phyloP scores from a whole-genome alignment of 2,329 filamentous ascomycete species.

The Botrytis fabae region DNA sequence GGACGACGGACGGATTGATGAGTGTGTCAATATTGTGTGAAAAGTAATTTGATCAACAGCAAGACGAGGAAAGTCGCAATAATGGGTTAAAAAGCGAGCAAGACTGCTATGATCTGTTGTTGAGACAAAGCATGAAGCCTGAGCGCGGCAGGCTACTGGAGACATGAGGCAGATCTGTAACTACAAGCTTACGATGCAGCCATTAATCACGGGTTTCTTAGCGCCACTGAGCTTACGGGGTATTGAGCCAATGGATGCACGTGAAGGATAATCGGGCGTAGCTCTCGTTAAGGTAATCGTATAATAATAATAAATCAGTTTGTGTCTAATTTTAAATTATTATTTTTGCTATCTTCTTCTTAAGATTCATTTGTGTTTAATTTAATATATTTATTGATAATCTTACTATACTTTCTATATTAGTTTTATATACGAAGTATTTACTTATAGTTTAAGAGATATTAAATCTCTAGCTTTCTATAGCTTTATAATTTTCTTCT shows the following conservation, averaged over 20 bases:
- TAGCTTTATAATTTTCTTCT: no score
- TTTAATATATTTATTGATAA: no score
- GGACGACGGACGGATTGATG: background rate
- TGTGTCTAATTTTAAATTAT: no score
- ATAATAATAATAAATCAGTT: no score
- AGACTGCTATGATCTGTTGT: slow-evolving; percentile 19
- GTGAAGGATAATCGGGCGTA: no score
- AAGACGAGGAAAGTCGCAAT: slow-evolving; percentile 2
- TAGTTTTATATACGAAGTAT: no score
- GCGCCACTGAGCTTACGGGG: background rate
- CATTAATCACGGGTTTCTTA: background rate
- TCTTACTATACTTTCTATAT: no score
- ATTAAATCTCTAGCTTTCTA: no score
- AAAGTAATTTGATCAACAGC: background rate
- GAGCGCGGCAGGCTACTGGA: slow-evolving; percentile 5
- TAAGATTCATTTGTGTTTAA: no score
- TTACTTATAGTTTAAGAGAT: no score
- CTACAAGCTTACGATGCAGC: slow-evolving; percentile 8
- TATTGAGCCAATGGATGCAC: background rate
- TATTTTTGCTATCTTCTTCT: no score
- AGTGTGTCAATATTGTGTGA: background rate
- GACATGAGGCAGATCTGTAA: slow-evolving; percentile 15
- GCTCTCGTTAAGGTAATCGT: no score
- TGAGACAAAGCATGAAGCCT: slow-evolving; percentile 19
- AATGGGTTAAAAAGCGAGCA: slow-evolving; percentile 8